Evolutionary conservation across 108 stramenopile species (phyloP).

Genomic region (Aureococcus anophagefferens): DNA sequence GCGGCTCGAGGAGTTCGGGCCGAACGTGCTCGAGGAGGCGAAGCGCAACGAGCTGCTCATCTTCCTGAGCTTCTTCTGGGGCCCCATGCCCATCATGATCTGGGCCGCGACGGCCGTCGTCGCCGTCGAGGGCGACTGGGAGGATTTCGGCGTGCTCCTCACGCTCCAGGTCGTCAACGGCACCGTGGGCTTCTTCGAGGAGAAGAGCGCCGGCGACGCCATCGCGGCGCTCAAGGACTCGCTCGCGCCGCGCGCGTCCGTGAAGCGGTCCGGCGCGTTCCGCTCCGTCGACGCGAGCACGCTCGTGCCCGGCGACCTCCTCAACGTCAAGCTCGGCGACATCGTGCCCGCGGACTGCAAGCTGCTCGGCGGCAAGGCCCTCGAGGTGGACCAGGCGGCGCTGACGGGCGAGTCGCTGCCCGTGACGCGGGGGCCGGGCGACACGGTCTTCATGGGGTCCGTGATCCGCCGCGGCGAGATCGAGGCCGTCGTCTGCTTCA

Average conservation of each 20-base stretch:
- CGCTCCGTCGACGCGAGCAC: conserved; percentile 28
- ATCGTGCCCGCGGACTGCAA: conserved; percentile 55
- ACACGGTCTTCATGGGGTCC: conserved; percentile 54
- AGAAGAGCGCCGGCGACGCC: conserved; percentile 60
- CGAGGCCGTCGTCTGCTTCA: conserved; percentile 36
- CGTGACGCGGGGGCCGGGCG: conserved; percentile 53
- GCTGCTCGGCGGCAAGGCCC: conserved; percentile 1
- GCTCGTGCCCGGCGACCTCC: conserved; percentile 50
- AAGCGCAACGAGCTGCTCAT: conserved; percentile 37
- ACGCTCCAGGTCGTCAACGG: conserved; percentile 50
- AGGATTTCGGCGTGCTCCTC: conserved; percentile 45
- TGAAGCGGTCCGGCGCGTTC: conserved; percentile 51
- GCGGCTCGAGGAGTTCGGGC: conserved; percentile 35
- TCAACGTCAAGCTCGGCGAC: conserved; percentile 21
- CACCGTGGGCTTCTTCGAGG: conserved; percentile 47
- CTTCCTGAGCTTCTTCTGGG: conserved; percentile 50
- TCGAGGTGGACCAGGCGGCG: conserved; percentile 65
- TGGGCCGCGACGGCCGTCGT: conserved; percentile 56
- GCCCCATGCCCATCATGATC: conserved; percentile 71
- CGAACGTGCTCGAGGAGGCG: conserved; percentile 51
- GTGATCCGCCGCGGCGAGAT: conserved; percentile 56
- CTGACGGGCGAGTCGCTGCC: conserved; percentile 73
- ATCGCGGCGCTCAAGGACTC: conserved; percentile 57
- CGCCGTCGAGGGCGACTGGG: conserved; percentile 30
- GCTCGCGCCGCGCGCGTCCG: conserved; percentile 52